Evolutionary conservation across 2,329 filamentous ascomycete species (phyloP).

Genomic region (Beauveria sp.): DNA sequence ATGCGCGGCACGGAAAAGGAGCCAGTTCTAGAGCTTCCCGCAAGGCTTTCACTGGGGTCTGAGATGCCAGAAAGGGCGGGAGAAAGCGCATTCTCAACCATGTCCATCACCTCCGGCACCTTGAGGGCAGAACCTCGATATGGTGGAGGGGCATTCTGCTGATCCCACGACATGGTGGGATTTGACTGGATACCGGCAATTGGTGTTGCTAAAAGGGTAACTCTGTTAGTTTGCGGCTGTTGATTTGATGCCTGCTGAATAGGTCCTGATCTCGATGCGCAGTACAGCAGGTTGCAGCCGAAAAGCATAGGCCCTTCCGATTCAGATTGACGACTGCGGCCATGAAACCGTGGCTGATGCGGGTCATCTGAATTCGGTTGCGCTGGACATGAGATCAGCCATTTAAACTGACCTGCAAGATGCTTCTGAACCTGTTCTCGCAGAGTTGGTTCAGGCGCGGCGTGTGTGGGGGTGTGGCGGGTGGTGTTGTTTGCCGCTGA

Average conservation of each 20-base stretch:
- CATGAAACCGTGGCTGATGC: constrained; percentile 13
- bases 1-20: constrained; percentile 41
- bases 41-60: constrained; percentile 27
- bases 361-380: constrained; percentile 19
- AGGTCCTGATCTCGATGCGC: constrained; percentile 20
- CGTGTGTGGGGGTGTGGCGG: constrained; percentile 14
- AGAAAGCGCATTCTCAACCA: constrained; percentile 26
- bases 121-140: constrained; percentile 22
- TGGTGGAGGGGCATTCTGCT: constrained; percentile 18
- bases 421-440: constrained; percentile 33
- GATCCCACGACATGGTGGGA: constrained; percentile 17
- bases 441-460: constrained; percentile 18
- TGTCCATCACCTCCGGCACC: constrained; percentile 22
- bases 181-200: neutral
- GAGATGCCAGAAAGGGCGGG: constrained; percentile 25
- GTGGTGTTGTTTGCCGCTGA: neutral
- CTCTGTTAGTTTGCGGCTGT: constrained; percentile 28
- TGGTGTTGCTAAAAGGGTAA: constrained; percentile 41
- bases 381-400: constrained; percentile 34
- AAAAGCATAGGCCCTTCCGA: constrained; percentile 25
- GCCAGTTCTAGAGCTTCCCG: constrained; percentile 23
- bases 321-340: constrained; percentile 18
- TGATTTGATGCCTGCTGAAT: constrained; percentile 14
- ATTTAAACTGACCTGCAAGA: constrained; percentile 43
- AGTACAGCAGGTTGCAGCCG: constrained; percentile 46